Conservation (phyloP, 1,284 basidiomycete species). For the Crepidotus sp. region DNA sequence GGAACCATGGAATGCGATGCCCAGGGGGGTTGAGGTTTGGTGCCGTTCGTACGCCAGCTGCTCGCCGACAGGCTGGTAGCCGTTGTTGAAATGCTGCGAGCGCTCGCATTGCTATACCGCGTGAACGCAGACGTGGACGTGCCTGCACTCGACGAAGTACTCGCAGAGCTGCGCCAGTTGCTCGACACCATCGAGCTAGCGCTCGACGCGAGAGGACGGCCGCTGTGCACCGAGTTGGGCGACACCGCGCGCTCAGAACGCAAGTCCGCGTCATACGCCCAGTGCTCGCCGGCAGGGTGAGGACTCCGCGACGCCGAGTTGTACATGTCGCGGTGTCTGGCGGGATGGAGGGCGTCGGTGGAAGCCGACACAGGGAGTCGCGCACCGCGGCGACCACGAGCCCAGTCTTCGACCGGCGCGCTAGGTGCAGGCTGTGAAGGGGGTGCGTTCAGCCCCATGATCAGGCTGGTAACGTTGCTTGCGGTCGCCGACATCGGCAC, state of each 20-base stretch:
- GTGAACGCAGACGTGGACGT: conserved; percentile 66
- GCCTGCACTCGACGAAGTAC: conserved; percentile 55
- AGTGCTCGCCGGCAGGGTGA: conserved; percentile 20
- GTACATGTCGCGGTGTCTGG: conserved; percentile 11
- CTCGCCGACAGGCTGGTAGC: conserved; percentile 66
- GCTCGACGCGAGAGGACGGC: conserved; percentile 43
- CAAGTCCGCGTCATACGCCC: conserved; percentile 21
- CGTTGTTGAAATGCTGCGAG: conserved; percentile 62
- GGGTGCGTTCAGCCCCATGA: conserved; percentile 56
- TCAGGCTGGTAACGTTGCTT: conserved; percentile 58
- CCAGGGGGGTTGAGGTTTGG: conserved; percentile 24
- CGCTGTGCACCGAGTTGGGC: conserved; percentile 47
- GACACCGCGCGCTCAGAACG: conserved; percentile 38
- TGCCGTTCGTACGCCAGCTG: conserved; percentile 50
- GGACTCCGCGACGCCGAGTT: conserved; percentile 18
- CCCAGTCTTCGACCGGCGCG: conserved; percentile 19
- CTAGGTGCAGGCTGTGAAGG: conserved; percentile 21
- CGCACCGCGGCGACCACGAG: conserved; percentile 30
- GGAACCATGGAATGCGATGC: conserved; percentile 24
- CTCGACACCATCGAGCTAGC: conserved; percentile 51
- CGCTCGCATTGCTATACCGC: conserved; percentile 67
- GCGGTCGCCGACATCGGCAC: conserved; percentile 52
- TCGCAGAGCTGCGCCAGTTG: conserved; percentile 71
- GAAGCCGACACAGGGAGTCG: conserved; percentile 14
- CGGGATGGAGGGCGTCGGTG: conserved; percentile 2